Percentiles rank a stretch among this genome's conserved stretches.
phyloP scores from a whole-genome alignment of 371 early-diverging fungal species.

The Actinomortierella ambigua region DNA sequence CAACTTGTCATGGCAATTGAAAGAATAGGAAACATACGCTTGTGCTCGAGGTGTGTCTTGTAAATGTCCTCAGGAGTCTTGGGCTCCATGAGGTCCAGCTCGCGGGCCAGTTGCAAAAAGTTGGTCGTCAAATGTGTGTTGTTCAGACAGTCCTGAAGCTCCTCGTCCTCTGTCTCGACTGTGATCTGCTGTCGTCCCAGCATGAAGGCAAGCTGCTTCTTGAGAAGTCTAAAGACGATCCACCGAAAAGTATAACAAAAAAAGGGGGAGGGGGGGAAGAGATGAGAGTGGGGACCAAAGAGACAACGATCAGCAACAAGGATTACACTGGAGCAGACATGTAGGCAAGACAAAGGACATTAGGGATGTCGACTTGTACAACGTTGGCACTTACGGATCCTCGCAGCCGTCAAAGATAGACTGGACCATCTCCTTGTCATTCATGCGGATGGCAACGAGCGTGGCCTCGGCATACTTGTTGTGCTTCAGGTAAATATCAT shows the following conservation, averaged over 20 bases:
- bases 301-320: no score
- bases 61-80: slow-evolving; percentile 98
- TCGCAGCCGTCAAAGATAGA: slow-evolving; percentile 88
- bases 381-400: slow-evolving; percentile 69
- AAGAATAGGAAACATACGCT: slow-evolving; percentile 56
- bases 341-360: neutral
- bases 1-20: neutral
- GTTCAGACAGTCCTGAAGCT: slow-evolving; percentile 83
- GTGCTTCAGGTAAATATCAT: slow-evolving; percentile 87
- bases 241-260: neutral
- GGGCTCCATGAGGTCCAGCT: slow-evolving; percentile 94
- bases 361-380: neutral
- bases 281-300: no score
- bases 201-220: slow-evolving; percentile 95
- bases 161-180: slow-evolving; percentile 82
- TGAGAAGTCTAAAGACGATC: slow-evolving; percentile 54
- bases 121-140: slow-evolving; percentile 86
- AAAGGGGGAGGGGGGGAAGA: neutral
- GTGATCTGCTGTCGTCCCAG: slow-evolving; percentile 90
- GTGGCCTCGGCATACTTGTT: slow-evolving; percentile 84
- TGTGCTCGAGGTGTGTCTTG: slow-evolving; percentile 94
- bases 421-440: slow-evolving; percentile 79
- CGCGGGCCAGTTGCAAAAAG: slow-evolving; percentile 88
- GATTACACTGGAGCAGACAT: no score
- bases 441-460: slow-evolving; percentile 84